Base-by-base conservation (phyloP, 2,329 filamentous ascomycete genomes). In the Ilyonectria robusta region DNA sequence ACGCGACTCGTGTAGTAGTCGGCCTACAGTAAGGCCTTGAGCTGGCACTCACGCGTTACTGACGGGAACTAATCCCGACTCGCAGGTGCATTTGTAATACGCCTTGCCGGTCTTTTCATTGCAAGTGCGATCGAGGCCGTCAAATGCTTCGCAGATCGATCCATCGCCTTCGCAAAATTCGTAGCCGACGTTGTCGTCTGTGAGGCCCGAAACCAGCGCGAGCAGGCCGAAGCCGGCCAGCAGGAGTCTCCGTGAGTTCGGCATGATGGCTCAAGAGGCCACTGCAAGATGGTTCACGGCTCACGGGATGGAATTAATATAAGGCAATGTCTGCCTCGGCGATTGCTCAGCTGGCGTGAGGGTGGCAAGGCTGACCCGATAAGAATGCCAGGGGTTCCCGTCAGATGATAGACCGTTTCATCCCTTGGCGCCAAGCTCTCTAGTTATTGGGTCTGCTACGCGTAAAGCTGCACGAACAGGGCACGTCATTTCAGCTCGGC, bases 101-200 rank as follows among this genome's bases (percentile, higher is more conserved):
- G 50, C 42, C 26, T 33, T 29, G 9, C 64, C 69, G 29, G 65
- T 64, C 26, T 71, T 48, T 29, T 70, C 67, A 26, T 62, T 51
- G 59, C 69, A 71, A 2, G 33, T 46, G 13, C 48, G 56, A 29
- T 68, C 65, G 42, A 71, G 46, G 11, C 54, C 51, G 17, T 68
- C 46, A 37, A 46, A 66, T 6, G 65, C 69, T 21, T 66, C 51
- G 15, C 69, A 71, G 31, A 71, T 71, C 23, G 69, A 71, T 6
- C 67, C 69, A 48, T 68, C 60, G 40, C 69, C 67, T 13, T 61
- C 31, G 15, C 69, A 71, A 31, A 66, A 71, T 58, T 68, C 69
- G 1, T 63, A 35, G n/a, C 53, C 67, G 26, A 65, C 69, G 6
- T 26, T 26, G 23, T 64, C 65, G 48, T 46, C 56, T 5, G 70